Evolutionary conservation across 768 basidiomycete species (phyloP), one percentile per base, ranked within the genome.

Genomic region (Russula olivacea): DNA sequence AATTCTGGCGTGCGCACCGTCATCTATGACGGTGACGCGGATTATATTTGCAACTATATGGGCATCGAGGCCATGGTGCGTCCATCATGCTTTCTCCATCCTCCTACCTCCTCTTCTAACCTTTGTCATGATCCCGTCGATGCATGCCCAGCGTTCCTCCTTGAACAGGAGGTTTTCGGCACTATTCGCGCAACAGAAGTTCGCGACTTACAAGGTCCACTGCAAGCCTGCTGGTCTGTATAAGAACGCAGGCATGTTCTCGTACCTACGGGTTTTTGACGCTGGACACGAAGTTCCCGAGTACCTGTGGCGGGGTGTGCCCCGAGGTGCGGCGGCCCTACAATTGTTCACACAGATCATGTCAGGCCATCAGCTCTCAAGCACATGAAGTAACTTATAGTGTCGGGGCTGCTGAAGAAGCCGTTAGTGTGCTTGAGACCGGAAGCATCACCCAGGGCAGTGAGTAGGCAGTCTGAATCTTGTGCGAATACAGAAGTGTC

Each of bases 171-270:
- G 76, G 62, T 81, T 80, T 70, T 77, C 75, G 3, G 19, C 76
- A 0, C 23, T 73, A 25, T 84, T 76, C 68, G 72, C 77, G 47
- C 56, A 73, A 48, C 79, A 82, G 67, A 21, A 68, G 0, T 83
- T 83, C 70, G 65, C 76, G 12, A 75, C 75, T 51, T 85, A 76
- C 72, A 82, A 75, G 0, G 83, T 86, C 17, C 69, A 74, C 1
- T 84, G 84, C 0, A 75, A 79, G 59, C 61, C 70, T 3, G 74
- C 84, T 5, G 84, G 83, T 3, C 71, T 80, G 38, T 83, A 74
- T 73, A 85, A 85, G 74, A 83, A 83, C 61, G 82, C 83, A 5
- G 83, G 83, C 12, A 81, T 75, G 10, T 78, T 80, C 70, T 82
- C 83, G 9, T 85, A 84, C 64, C 69, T 85, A 15, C 76, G 83